These are phyloP conservation scores for Cladosporium oxysporum DNA, from an alignment of 2,329 filamentous ascomycete species.

Conservation along the genomic window DNA sequence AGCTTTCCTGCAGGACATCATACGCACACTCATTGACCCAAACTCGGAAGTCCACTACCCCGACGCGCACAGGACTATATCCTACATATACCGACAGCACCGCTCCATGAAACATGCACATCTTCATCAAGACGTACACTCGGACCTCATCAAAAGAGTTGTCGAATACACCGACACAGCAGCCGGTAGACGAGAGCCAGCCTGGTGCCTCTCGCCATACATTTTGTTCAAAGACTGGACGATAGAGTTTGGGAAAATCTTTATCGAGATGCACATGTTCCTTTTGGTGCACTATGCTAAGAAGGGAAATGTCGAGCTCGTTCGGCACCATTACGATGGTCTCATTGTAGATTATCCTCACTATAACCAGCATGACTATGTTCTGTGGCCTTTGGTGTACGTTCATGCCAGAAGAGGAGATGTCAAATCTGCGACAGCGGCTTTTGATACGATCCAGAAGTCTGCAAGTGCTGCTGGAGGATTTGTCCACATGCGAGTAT, in stretches of 20 bases:
- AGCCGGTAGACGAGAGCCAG: background rate
- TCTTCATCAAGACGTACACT: background rate
- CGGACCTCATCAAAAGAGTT: background rate
- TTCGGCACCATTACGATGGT: slow-evolving; percentile 39
- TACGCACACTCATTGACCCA: slow-evolving; percentile 19
- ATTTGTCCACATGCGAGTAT: slow-evolving; percentile 59
- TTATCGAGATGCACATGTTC: slow-evolving; percentile 24
- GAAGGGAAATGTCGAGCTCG: slow-evolving; percentile 36
- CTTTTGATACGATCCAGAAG: slow-evolving; percentile 62
- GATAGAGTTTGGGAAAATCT: slow-evolving; percentile 27
- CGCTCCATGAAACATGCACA: background rate
- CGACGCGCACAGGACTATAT: slow-evolving; percentile 24
- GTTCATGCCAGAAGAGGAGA: slow-evolving; percentile 72
- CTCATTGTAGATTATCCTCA: slow-evolving; percentile 28
- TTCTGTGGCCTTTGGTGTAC: slow-evolving; percentile 59
- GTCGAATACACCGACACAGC: background rate
- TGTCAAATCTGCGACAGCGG: slow-evolving; percentile 56
- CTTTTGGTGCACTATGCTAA: slow-evolving; percentile 35
- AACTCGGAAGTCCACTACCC: slow-evolving; percentile 16
- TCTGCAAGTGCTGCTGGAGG: slow-evolving; percentile 24
- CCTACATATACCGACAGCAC: slow-evolving; percentile 18
- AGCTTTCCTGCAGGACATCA: slow-evolving; percentile 22
- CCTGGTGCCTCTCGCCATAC: slow-evolving; percentile 14
- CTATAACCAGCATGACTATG: slow-evolving; percentile 25
- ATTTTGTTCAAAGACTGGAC: slow-evolving; percentile 32